These are phyloP conservation scores for Backusella mclennaniae DNA, from an alignment of 192 early-diverging fungal species.

Conservation along the genomic window DNA sequence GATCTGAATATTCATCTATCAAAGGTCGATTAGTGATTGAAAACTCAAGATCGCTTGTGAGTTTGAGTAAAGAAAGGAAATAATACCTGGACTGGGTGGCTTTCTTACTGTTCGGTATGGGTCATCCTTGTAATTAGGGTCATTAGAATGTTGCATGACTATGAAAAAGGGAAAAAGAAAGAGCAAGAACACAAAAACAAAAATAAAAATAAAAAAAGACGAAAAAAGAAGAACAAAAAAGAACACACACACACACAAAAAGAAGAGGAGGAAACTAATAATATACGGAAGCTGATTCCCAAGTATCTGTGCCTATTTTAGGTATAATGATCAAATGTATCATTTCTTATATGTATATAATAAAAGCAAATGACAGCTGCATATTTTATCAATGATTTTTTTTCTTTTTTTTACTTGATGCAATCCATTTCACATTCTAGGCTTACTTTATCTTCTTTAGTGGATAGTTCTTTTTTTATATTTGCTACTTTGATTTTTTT, in stretches of 20 bases:
- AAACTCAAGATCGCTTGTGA: neutral
- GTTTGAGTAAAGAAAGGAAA: neutral
- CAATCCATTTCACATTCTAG: neutral
- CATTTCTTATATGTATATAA: neutral
- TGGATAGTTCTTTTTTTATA: neutral
- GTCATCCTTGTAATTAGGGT: neutral
- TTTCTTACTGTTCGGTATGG: conserved; percentile 22
- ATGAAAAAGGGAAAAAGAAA: neutral
- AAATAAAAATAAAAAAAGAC: neutral
- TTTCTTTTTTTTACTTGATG: neutral
- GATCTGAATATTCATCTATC: conserved; percentile 8
- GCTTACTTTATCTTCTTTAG: neutral
- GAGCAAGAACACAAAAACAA: neutral
- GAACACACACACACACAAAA: neutral
- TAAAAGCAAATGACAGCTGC: neutral
- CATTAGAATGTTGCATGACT: neutral
- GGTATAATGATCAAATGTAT: neutral
- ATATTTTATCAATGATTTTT: neutral
- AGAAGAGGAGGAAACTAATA: neutral
- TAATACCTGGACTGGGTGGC: conserved; percentile 24
- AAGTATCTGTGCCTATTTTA: neutral
- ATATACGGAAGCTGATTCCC: neutral
- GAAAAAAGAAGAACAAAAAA: neutral
- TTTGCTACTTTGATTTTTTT: neutral
- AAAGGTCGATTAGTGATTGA: neutral